A percentile compares a stretch with the other conserved stretches of the same genome.
phyloP scores from a whole-genome alignment of 306 rosid species.

The Biancaea sappan region DNA sequence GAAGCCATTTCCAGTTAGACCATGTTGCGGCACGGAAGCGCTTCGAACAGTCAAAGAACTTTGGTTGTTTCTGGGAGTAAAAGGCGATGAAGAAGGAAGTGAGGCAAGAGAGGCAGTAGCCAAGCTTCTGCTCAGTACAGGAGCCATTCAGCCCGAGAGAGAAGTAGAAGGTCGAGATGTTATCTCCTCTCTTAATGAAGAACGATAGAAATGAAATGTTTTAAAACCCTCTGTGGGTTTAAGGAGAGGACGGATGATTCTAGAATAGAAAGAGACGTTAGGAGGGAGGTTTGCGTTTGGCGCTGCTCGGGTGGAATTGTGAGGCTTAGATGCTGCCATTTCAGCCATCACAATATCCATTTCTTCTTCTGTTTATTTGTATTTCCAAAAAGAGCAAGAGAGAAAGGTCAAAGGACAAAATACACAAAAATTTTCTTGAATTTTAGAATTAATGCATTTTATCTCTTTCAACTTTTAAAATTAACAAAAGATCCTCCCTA shows the following conservation, averaged over 20 bases:
- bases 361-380: background rate
- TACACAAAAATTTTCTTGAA: too few relatives aligned
- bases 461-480: too few relatives aligned
- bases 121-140: constrained; percentile 71
- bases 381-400: background rate
- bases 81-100: constrained; percentile 61
- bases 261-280: background rate
- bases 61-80: constrained; percentile 34
- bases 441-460: too few relatives aligned
- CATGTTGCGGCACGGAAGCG: constrained; percentile 59
- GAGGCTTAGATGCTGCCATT: constrained; percentile 3
- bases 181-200: constrained; percentile 20
- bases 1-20: constrained; percentile 41
- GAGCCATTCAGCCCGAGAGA: constrained; percentile 57
- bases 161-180: background rate
- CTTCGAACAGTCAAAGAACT: constrained; percentile 44
- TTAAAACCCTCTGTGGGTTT: background rate
- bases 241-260: background rate
- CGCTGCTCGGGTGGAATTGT: background rate
- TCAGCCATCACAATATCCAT: background rate
- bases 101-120: constrained; percentile 62
- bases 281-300: background rate
- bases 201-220: background rate
- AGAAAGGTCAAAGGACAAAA: too few relatives aligned
- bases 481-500: too few relatives aligned